A percentile compares a stretch with the other conserved stretches of the same genome.
Conservation (phyloP, 345 rosid species). For the Eucalyptus microcorys region DNA sequence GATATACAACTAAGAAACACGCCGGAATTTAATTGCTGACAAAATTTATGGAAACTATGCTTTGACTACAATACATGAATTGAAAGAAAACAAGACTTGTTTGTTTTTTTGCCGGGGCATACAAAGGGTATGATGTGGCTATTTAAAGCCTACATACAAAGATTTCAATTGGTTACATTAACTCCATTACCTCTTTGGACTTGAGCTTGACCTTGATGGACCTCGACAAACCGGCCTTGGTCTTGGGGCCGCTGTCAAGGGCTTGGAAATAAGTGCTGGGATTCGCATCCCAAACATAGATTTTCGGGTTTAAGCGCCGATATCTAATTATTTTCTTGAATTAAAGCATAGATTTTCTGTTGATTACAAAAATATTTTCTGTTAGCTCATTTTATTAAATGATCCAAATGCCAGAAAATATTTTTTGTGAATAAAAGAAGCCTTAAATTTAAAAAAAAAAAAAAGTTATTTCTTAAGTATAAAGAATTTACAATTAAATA, state of each 20-base stretch:
- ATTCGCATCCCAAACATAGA: too few species aligned
- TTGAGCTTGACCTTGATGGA: not conserved
- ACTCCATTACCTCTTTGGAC: not conserved
- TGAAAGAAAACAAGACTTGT: not conserved
- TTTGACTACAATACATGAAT: too few species aligned
- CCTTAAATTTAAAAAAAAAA: too few species aligned
- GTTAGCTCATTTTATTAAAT: not conserved
- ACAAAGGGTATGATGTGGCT: not conserved
- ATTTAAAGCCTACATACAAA: too few species aligned
- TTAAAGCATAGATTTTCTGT: not conserved
- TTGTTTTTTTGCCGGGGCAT: not conserved
- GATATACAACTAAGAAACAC: not conserved
- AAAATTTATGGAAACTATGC: not conserved
- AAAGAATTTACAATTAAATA: too few species aligned
- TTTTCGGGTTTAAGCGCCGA: fast-evolving
- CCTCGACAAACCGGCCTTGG: not conserved
- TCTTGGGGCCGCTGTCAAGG: fast-evolving
- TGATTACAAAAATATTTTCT: too few species aligned
- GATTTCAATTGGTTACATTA: fast-evolving
- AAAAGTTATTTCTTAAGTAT: too few species aligned
- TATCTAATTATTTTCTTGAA: too few species aligned
- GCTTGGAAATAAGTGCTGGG: not conserved
- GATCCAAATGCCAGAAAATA: not conserved
- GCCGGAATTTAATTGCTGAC: fast-evolving
- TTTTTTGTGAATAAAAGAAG: too few species aligned